Conservation (phyloP, 257 asterid genomes). For the Ballota nigra region DNA sequence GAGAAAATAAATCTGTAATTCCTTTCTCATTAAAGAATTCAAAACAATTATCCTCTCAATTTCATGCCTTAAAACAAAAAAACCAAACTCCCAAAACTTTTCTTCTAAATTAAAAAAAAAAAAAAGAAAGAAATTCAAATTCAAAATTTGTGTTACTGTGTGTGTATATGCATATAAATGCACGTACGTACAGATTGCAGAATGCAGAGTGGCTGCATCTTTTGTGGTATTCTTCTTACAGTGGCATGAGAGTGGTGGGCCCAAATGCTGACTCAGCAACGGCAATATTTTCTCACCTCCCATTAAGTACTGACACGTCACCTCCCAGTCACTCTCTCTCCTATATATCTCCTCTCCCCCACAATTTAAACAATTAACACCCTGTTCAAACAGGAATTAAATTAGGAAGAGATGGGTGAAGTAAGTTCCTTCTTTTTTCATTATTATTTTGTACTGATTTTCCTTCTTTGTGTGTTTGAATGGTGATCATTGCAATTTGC, state of each 20-base stretch:
- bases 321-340: constrained; percentile 13
- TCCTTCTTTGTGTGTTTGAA: not conserved
- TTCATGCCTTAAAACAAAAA: too few species aligned
- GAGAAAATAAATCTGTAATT: too few species aligned
- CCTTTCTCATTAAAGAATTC: too few species aligned
- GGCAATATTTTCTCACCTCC: constrained; percentile 13
- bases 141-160: too few species aligned
- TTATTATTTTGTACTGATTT: not conserved
- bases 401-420: constrained; percentile 44
- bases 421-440: constrained; percentile 28
- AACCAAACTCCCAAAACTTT: too few species aligned
- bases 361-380: not conserved
- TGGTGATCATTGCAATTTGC: not conserved
- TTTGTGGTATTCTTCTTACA: not conserved
- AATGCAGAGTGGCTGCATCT: not conserved
- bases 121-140: too few species aligned
- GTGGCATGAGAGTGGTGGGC: constrained; percentile 11
- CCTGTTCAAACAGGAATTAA: not conserved
- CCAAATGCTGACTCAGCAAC: constrained; percentile 42
- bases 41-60: too few species aligned
- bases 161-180: too few species aligned
- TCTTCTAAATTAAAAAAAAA: too few species aligned
- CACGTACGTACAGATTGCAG: not conserved
- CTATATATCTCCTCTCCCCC: not conserved
- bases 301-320: constrained; percentile 36